These are phyloP conservation scores for Talaromyces nanjingensis DNA, from an alignment of 495 filamentous ascomycete species.

Conservation along the genomic window DNA sequence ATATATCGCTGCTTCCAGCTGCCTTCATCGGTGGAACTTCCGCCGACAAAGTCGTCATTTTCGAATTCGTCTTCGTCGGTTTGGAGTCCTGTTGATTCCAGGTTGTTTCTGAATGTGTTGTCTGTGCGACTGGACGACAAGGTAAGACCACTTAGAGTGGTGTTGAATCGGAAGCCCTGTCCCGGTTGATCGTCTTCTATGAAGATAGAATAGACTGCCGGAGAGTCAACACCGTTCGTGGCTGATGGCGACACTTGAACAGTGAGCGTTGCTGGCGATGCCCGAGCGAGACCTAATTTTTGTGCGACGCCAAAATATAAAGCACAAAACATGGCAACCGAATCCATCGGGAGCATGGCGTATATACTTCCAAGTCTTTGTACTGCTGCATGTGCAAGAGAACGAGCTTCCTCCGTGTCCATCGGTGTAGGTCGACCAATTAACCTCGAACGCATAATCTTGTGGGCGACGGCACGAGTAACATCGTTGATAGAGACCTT, in stretches of 20 bases:
- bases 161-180: constrained; percentile 22
- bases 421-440: constrained; percentile 23
- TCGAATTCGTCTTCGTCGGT: constrained; percentile 14
- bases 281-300: constrained; percentile 25
- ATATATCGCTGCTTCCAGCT: constrained; percentile 41
- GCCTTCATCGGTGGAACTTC: constrained; percentile 20
- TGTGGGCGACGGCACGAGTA: constrained; percentile 25
- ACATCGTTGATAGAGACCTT: constrained; percentile 28
- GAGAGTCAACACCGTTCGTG: not conserved
- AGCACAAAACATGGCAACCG: constrained; percentile 20
- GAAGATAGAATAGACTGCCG: not conserved
- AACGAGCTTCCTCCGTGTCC: constrained; percentile 24
- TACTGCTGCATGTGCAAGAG: constrained; percentile 27
- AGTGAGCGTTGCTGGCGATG: constrained; percentile 17
- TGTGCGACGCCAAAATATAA: constrained; percentile 35
- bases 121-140: constrained; percentile 8
- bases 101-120: constrained; percentile 1
- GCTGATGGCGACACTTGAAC: constrained; percentile 17
- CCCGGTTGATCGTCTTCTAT: constrained; percentile 23
- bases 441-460: constrained; percentile 25
- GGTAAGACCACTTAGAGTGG: constrained; percentile 21
- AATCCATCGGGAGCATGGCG: constrained; percentile 19
- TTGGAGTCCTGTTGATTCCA: not conserved
- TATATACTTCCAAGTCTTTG: constrained; percentile 24
- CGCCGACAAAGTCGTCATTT: constrained; percentile 26